Conservation (phyloP, 164 flowering plant species). For the Kingdonia uniflora region DNA sequence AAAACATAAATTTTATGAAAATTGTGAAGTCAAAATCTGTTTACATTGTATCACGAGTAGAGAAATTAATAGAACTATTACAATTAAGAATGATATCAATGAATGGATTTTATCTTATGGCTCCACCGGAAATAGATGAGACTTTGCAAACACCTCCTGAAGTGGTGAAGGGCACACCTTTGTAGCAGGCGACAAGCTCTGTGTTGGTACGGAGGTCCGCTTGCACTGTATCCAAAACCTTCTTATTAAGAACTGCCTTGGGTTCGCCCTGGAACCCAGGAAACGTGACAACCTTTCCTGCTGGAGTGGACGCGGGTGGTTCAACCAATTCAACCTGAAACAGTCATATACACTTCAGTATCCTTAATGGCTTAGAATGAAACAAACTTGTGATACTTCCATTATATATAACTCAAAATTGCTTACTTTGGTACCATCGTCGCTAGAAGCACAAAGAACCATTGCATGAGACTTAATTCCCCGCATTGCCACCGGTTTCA, state of each 20-base stretch:
- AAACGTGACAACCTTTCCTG: conserved; percentile 60
- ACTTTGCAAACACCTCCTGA: conserved; percentile 85
- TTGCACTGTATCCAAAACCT: conserved; percentile 80
- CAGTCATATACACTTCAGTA: background rate
- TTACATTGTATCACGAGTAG: too few species aligned
- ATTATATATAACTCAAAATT: background rate
- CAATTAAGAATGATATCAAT: too few species aligned
- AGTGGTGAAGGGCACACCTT: conserved; percentile 70
- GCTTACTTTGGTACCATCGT: conserved; percentile 62
- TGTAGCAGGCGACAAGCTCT: conserved; percentile 54
- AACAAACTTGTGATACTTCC: too few species aligned
- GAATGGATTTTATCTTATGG: conserved; percentile 40
- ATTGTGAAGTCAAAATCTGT: too few species aligned
- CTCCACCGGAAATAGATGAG: conserved; percentile 46
- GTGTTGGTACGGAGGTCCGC: conserved; percentile 34
- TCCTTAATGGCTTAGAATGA: too few species aligned
- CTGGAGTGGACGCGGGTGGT: conserved; percentile 20
- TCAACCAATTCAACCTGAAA: conserved; percentile 67
- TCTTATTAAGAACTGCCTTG: conserved; percentile 74
- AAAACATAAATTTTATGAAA: too few species aligned
- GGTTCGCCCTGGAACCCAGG: conserved; percentile 67
- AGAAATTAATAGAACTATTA: too few species aligned
- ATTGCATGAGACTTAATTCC: conserved; percentile 94
- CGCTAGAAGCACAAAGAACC: conserved; percentile 80
- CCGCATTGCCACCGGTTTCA: conserved; percentile 90